phyloP scores from a whole-genome alignment of 108 stramenopile genomes.

The Nitzschia inconspicua region DNA sequence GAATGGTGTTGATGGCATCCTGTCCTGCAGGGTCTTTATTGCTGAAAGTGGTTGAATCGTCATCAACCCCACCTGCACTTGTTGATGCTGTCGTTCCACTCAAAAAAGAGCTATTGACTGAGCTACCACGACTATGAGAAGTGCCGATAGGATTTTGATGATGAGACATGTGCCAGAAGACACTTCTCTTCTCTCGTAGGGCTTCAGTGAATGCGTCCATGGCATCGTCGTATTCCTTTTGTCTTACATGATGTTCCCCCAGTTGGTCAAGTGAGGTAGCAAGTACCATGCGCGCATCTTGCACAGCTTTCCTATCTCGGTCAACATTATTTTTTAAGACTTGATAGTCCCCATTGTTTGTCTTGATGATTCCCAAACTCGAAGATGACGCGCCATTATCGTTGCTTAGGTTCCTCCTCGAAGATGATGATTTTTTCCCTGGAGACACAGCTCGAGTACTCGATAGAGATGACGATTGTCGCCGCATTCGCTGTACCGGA shows the following conservation, averaged over 20 bases:
- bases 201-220: slow-evolving; percentile 77
- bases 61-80: slow-evolving; percentile 1
- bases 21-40: background rate
- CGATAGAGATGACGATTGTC: no score
- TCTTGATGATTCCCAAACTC: no score
- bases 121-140: background rate
- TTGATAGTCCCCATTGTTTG: slow-evolving; percentile 66
- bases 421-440: no score
- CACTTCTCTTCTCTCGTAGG: slow-evolving; percentile 63
- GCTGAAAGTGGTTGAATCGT: background rate
- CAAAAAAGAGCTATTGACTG: background rate
- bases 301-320: slow-evolving; percentile 32
- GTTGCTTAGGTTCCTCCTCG: no score
- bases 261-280: slow-evolving; percentile 57
- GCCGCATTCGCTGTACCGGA: slow-evolving; percentile 31
- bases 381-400: no score
- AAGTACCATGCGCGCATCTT: slow-evolving; percentile 38
- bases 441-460: no score
- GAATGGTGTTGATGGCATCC: background rate
- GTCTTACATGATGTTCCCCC: slow-evolving; percentile 75
- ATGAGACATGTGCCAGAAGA: slow-evolving; percentile 36
- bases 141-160: background rate
- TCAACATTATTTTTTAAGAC: slow-evolving; percentile 47
- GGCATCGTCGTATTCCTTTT: slow-evolving; percentile 74
- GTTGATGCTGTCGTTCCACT: background rate